Evolutionary conservation across 768 basidiomycete genomes (phyloP).

Genomic region (Tephrocybe sp.): DNA sequence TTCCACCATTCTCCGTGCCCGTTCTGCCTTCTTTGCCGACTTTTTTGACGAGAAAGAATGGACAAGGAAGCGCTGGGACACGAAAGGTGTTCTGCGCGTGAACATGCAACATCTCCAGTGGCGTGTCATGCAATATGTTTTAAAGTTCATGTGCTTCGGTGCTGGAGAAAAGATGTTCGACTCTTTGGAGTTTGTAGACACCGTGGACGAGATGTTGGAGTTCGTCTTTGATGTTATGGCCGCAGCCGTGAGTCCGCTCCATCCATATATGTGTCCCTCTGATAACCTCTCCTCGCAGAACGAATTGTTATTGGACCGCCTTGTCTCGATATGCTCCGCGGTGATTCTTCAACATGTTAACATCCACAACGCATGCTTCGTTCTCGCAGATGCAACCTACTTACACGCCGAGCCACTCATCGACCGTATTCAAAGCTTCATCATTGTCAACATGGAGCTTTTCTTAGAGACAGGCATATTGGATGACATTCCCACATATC

Average conservation of each 20-base stretch:
- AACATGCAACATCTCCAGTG: slow-evolving; percentile 71
- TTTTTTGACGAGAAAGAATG: slow-evolving; percentile 85
- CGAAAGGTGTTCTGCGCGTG: slow-evolving; percentile 53
- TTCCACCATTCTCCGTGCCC: slow-evolving; percentile 74
- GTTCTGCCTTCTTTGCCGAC: slow-evolving; percentile 78
- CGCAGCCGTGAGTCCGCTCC: slow-evolving; percentile 59
- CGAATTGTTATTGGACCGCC: slow-evolving; percentile 83
- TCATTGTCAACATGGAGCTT: slow-evolving; percentile 81
- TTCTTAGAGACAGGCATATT: slow-evolving; percentile 80
- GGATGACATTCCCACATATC: slow-evolving; percentile 62
- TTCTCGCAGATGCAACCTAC: slow-evolving; percentile 80
- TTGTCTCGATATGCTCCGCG: slow-evolving; percentile 79
- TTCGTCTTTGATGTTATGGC: slow-evolving; percentile 87
- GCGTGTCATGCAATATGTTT: slow-evolving; percentile 71
- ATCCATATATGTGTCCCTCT: background rate
- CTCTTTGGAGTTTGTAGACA: slow-evolving; percentile 58
- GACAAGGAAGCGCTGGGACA: slow-evolving; percentile 62
- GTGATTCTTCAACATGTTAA: slow-evolving; percentile 67
- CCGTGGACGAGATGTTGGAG: slow-evolving; percentile 74
- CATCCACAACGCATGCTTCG: slow-evolving; percentile 71
- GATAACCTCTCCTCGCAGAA: slow-evolving; percentile 44
- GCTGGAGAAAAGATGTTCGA: slow-evolving; percentile 67
- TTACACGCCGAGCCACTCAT: slow-evolving; percentile 70
- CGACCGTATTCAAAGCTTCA: slow-evolving; percentile 72
- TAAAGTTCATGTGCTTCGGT: slow-evolving; percentile 78